These are phyloP conservation scores for Mycosphaerella sp. DNA, from an alignment of 2,329 filamentous ascomycete genomes.

Conservation along the genomic window DNA sequence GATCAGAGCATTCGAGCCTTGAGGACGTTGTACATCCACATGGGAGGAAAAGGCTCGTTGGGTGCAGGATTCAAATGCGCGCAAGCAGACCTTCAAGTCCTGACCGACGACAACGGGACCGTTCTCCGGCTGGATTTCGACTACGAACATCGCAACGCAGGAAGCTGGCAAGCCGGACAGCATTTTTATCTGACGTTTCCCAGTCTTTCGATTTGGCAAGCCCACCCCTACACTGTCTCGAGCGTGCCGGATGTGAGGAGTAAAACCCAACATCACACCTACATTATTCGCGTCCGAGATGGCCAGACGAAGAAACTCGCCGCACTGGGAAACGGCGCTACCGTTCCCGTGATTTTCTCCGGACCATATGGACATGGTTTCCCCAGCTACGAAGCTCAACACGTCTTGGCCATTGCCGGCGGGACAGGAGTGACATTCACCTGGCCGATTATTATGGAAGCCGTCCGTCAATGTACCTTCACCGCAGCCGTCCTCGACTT, in stretches of 20 bases:
- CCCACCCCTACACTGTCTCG: constrained; percentile 63
- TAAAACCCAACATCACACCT: constrained; percentile 31
- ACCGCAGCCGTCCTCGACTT: constrained; percentile 45
- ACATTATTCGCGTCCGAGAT: constrained; percentile 34
- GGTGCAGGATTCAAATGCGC: constrained; percentile 52
- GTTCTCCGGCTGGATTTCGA: constrained; percentile 61
- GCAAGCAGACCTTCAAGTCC: constrained; percentile 47
- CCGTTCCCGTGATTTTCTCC: constrained; percentile 53
- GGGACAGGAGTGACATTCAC: constrained; percentile 56
- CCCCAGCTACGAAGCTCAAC: constrained; percentile 19
- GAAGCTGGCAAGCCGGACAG: constrained; percentile 57
- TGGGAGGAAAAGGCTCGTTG: constrained; percentile 6
- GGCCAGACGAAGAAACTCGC: constrained; percentile 56
- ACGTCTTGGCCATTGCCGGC: constrained; percentile 39
- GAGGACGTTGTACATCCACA: constrained; percentile 55
- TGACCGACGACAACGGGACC: constrained; percentile 54
- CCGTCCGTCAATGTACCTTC: constrained; percentile 33
- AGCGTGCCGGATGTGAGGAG: constrained; percentile 41
- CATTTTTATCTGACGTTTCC: constrained; percentile 67
- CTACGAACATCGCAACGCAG: constrained; percentile 48
- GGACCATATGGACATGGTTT: constrained; percentile 53
- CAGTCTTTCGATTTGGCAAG: constrained; percentile 61
- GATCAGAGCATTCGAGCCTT: constrained; percentile 56
- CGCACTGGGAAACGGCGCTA: constrained; percentile 34
- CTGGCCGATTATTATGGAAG: constrained; percentile 37